phyloP scores from a whole-genome alignment of 192 early-diverging fungal species.

The Cetraspora pellucida region DNA sequence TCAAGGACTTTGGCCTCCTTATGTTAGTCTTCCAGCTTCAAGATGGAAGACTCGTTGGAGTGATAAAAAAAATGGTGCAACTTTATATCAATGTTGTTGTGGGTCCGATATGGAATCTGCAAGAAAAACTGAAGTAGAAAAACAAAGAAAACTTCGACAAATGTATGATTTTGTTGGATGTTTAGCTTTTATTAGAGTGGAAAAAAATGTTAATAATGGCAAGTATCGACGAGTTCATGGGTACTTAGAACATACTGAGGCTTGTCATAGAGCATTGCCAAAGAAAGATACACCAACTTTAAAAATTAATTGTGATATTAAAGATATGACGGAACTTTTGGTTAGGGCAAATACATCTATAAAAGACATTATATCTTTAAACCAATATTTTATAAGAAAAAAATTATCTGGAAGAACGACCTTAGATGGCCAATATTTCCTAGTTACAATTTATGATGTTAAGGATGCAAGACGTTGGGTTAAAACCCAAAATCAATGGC shows the following conservation, averaged over 20 bases:
- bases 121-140: background rate
- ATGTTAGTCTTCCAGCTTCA: too few species aligned
- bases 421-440: background rate
- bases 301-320: background rate
- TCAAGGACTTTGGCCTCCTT: background rate
- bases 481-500: background rate
- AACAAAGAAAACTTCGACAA: conserved; percentile 8
- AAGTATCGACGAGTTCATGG: background rate
- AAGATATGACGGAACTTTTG: conserved; percentile 8
- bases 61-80: conserved; percentile 15
- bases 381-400: background rate
- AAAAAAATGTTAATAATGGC: background rate
- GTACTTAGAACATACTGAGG: conserved; percentile 1
- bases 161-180: conserved; percentile 13
- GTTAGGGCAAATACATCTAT: background rate
- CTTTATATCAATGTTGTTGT: conserved; percentile 20
- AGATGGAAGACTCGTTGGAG: conserved; percentile 18
- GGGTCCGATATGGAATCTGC: conserved; percentile 8
- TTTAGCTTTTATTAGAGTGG: background rate
- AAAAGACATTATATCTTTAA: conserved; percentile 8
- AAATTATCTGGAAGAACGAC: background rate
- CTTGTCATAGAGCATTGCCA: conserved; percentile 11
- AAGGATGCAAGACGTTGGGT: conserved; percentile 18
- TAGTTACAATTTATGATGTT: conserved; percentile 2
- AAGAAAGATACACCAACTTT: background rate